Base-by-base conservation (phyloP, 768 basidiomycete genomes). In the Amanita rubescens region DNA sequence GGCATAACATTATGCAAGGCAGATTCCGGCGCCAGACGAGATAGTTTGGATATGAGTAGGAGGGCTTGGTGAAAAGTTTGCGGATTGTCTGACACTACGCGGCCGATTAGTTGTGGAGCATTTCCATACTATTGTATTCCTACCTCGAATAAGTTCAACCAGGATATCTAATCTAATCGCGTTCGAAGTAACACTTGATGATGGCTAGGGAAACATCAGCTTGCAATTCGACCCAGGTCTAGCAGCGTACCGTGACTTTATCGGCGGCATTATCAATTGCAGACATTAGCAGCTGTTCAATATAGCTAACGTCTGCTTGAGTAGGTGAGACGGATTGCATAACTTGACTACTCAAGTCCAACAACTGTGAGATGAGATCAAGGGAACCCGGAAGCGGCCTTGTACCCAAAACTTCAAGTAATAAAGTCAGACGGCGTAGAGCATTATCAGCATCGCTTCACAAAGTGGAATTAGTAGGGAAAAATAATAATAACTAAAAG, bases 1-100 rank as follows among this genome's bases (percentile, higher is more conserved):
- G 96, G 95, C 91, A 99, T 96, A 48, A 97, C 79, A 60, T 95
- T 93, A 63, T 90, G 91, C 11, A 98, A 75, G 27, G 95, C 91
- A 10, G 92, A 89, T 53, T 94, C 91, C 0, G 95, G 94, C 0
- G 87, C 84, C 33, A 97, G 73, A 15, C 84, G 79, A 2, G 92
- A 89, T 52, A 98, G 68, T 57, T 77, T 86, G 5, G 93, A 86
- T 69, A 96, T 86, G 30, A 98, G 75, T 22, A 97, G 75, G 2
- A 98, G 72, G 0, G 93, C 92, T 65, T 95, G 90, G 59, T 97
- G 85, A 71, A 94, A 94, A 0, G 91, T 95, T 63, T 97, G 94
- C 1, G 95, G 94, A 61, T 94, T 96, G 41, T 82, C 81, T 2
- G 93, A 85, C 14, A 85, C 94, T 24, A 52, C 37, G 49, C 10